Percentiles rank a stretch among this genome's conserved stretches.
Evolutionary conservation across 192 early-diverging fungal species (phyloP).

Genomic region (Backusella tuberculispora): DNA sequence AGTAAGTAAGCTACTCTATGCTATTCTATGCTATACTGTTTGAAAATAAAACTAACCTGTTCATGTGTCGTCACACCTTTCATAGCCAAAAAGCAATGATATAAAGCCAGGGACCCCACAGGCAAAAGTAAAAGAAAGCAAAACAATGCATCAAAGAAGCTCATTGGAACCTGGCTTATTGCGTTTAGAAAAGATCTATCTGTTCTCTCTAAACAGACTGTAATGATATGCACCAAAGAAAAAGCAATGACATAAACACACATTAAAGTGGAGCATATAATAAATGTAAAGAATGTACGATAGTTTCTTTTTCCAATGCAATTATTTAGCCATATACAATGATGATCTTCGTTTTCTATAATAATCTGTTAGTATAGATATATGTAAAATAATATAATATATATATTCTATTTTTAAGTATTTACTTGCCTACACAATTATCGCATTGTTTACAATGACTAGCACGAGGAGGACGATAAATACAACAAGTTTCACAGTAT

Average conservation of each 20-base stretch:
- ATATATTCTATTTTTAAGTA: neutral
- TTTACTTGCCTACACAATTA: slow-evolving; percentile 77
- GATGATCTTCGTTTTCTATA: slow-evolving; percentile 80
- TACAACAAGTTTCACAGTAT: slow-evolving; percentile 89
- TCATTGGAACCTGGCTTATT: slow-evolving; percentile 18
- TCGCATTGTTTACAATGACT: slow-evolving; percentile 90
- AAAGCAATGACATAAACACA: slow-evolving; percentile 64
- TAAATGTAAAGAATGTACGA: slow-evolving; percentile 82
- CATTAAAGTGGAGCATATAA: slow-evolving; percentile 64
- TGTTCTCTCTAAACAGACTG: neutral
- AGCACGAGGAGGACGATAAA: slow-evolving; percentile 88
- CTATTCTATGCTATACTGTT: neutral
- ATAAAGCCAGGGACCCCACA: slow-evolving; percentile 68
- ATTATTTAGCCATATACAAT: slow-evolving; percentile 96
- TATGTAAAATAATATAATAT: neutral
- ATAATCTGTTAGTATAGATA: neutral
- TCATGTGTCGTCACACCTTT: slow-evolving; percentile 88
- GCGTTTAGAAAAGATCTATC: slow-evolving; percentile 7
- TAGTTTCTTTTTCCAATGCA: slow-evolving; percentile 89
- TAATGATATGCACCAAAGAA: slow-evolving; percentile 60
- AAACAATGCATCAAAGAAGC: slow-evolving; percentile 66
- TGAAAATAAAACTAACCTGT: slow-evolving; percentile 49
- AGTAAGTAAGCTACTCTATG: neutral
- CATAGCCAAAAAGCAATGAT: slow-evolving; percentile 73
- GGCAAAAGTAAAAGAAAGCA: slow-evolving; percentile 60